phyloP scores from a whole-genome alignment of 352 stramenopile genomes.

The Phytophthora sp. region DNA sequence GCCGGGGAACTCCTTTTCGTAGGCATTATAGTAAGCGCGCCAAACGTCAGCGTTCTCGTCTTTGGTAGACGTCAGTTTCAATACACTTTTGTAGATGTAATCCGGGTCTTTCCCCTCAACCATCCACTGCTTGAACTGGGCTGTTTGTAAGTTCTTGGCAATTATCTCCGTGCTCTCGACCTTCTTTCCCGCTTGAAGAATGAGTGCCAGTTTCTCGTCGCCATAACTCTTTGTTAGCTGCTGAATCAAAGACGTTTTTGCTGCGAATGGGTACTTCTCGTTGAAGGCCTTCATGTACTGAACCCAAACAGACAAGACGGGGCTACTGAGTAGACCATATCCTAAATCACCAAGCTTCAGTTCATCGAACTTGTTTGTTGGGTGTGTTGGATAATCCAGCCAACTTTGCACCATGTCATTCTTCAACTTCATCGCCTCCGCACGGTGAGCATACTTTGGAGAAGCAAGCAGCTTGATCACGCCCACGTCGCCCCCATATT shows the following conservation, averaged over 20 bases:
- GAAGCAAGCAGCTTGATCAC: slow-evolving; percentile 4
- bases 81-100: no score
- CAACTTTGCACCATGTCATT: slow-evolving; percentile 1
- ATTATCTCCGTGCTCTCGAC: neutral
- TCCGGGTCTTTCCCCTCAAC: neutral
- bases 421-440: neutral
- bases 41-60: no score
- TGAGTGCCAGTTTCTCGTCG: neutral
- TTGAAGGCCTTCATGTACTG: slow-evolving; percentile 17
- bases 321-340: slow-evolving; percentile 1
- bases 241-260: slow-evolving; percentile 6
- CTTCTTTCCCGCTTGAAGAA: neutral
- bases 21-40: no score
- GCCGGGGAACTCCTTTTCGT: no score
- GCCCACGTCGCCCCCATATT: no score
- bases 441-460: neutral
- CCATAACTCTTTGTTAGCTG: neutral
- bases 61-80: no score
- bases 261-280: slow-evolving; percentile 3
- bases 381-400: neutral
- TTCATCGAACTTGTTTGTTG: neutral
- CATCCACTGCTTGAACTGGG: neutral
- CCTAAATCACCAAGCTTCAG: slow-evolving; percentile 1
- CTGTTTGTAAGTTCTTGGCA: neutral
- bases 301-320: neutral